phyloP scores from a whole-genome alignment of 345 rosid genomes.

The Viola odorata region DNA sequence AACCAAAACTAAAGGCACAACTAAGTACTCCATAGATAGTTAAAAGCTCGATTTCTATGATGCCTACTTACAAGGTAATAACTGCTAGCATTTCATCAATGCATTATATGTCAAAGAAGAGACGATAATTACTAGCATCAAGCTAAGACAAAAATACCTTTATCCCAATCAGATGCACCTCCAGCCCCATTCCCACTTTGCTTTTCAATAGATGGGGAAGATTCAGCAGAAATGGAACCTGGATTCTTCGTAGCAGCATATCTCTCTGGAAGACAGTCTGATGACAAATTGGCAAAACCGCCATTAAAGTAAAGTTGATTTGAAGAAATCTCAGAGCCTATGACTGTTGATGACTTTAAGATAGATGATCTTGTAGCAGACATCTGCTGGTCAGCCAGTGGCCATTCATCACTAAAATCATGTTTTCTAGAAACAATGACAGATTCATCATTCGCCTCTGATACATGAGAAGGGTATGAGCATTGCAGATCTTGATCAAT shows the following conservation, averaged over 20 bases:
- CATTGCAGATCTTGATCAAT: constrained; percentile 13
- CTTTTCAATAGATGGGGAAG: constrained; percentile 15
- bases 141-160: constrained; percentile 25
- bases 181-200: constrained; percentile 11
- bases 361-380: constrained; percentile 15
- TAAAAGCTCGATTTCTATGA: too few species aligned
- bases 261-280: constrained; percentile 15
- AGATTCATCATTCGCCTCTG: constrained; percentile 12
- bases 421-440: constrained; percentile 10
- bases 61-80: too few species aligned
- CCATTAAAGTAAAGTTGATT: constrained; percentile 4
- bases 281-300: constrained; percentile 10
- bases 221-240: neutral
- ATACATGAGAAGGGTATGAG: neutral
- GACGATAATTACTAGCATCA: constrained; percentile 1
- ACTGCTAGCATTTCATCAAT: too few species aligned
- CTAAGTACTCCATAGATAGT: too few species aligned
- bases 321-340: constrained; percentile 7
- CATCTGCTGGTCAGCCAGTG: constrained; percentile 17
- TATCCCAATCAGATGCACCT: constrained; percentile 13
- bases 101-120: too few species aligned
- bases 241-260: constrained; percentile 12
- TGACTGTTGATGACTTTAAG: constrained; percentile 6
- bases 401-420: constrained; percentile 24
- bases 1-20: too few species aligned